These are phyloP conservation scores for Zizania palustris DNA, from an alignment of 202 grass and related monocot species.

Conservation along the genomic window DNA sequence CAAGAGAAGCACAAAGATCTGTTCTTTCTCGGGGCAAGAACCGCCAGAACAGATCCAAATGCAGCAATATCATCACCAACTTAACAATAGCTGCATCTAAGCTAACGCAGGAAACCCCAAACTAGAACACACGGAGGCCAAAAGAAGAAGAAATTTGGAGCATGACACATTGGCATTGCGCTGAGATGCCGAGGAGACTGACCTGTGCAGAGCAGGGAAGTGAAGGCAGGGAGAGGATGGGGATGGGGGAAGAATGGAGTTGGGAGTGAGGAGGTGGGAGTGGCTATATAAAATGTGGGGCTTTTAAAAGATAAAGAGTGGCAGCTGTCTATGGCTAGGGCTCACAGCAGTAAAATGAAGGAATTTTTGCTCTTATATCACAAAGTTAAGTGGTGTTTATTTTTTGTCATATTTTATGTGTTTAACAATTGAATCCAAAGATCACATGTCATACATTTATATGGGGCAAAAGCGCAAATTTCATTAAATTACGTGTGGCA, in stretches of 20 bases:
- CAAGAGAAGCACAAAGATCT: constrained; percentile 24
- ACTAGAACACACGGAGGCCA: constrained; percentile 13
- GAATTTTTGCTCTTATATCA: too few species aligned
- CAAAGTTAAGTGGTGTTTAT: too few species aligned
- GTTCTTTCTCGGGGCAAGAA: constrained; percentile 47
- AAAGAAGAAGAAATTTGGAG: not conserved
- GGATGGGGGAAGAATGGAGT: not conserved
- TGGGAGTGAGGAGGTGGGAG: not conserved
- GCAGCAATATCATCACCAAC: not conserved
- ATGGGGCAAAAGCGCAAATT: too few species aligned
- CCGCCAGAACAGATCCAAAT: constrained; percentile 45
- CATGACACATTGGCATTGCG: not conserved
- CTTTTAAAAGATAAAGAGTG: constrained; percentile 36
- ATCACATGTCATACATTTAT: too few species aligned
- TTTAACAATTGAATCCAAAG: too few species aligned
- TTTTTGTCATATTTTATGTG: too few species aligned
- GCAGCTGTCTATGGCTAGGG: constrained; percentile 43
- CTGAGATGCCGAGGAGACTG: constrained; percentile 34
- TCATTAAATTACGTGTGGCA: too few species aligned
- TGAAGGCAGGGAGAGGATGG: constrained; percentile 35
- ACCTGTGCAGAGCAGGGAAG: constrained; percentile 42
- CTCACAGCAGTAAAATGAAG: too few species aligned
- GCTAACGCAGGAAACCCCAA: not conserved
- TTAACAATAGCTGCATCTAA: not conserved
- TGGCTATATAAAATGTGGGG: constrained; percentile 43